Evolutionary conservation across 345 rosid genomes (phyloP).

Genomic region (Cardamine resedifolia): DNA sequence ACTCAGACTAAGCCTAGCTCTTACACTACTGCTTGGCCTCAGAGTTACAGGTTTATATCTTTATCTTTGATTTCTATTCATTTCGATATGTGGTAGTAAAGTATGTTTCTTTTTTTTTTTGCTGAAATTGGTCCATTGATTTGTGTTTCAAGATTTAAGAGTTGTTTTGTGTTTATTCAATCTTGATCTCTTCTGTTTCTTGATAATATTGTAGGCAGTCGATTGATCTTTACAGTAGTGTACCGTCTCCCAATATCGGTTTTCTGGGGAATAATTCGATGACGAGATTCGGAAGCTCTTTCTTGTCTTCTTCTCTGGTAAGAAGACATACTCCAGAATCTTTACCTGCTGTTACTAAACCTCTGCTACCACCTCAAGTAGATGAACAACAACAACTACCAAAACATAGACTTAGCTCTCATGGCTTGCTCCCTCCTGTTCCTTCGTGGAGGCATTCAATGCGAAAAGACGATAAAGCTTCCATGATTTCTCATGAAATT

Average conservation of each 20-base stretch:
- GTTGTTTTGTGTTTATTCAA: neutral
- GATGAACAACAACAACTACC: slow-evolving; percentile 39
- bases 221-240: slow-evolving; percentile 85
- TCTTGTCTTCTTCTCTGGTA: slow-evolving; percentile 57
- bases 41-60: slow-evolving; percentile 82
- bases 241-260: slow-evolving; percentile 74
- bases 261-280: slow-evolving; percentile 69
- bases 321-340: slow-evolving; percentile 76
- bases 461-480: slow-evolving; percentile 40
- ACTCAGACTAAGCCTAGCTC: slow-evolving; percentile 55
- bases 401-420: slow-evolving; percentile 54
- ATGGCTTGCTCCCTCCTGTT: slow-evolving; percentile 49
- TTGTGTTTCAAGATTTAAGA: neutral
- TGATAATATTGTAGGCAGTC: slow-evolving; percentile 67
- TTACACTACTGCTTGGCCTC: slow-evolving; percentile 88
- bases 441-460: slow-evolving; percentile 41
- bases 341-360: slow-evolving; percentile 49
- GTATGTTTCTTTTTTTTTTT: neutral
- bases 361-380: slow-evolving; percentile 46
- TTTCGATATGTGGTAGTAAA: neutral
- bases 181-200: neutral
- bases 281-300: slow-evolving; percentile 67
- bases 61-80: neutral
- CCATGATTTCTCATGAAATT: slow-evolving; percentile 61
- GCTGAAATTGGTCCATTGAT: neutral